Percentiles rank a stretch among this genome's conserved stretches.
These are phyloP conservation scores for Marasmius tenuissimus DNA, from an alignment of 1,284 basidiomycete genomes.

Conservation along the genomic window DNA sequence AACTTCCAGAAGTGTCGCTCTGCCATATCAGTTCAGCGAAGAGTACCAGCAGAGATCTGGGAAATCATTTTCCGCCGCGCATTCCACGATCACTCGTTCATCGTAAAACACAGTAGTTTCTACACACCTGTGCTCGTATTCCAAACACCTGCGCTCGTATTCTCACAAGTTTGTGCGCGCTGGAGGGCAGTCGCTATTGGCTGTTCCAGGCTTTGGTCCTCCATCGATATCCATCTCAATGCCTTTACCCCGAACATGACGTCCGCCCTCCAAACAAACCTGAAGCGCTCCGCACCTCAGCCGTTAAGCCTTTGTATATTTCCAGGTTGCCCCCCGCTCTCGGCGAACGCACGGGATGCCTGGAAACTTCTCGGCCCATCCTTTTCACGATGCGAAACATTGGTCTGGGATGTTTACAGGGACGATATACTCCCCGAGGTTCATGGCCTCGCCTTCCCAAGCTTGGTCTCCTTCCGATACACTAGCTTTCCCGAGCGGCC, in stretches of 20 bases:
- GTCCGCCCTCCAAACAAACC: not conserved
- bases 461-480: not conserved
- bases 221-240: not conserved
- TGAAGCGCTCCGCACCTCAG: not conserved
- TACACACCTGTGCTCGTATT: too few species aligned
- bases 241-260: not conserved
- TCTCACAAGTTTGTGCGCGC: not conserved
- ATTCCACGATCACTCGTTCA: too few species aligned
- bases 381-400: too few species aligned
- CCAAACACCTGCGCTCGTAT: not conserved
- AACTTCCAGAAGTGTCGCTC: conserved; percentile 76
- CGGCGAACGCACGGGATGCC: too few species aligned
- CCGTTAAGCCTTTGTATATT: not conserved
- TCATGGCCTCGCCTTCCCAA: not conserved
- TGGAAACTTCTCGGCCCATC: too few species aligned
- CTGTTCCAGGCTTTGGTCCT: not conserved
- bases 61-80: not conserved
- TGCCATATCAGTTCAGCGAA: not conserved
- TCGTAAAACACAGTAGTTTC: too few species aligned
- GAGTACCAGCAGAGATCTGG: not conserved
- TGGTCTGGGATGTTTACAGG: too few species aligned
- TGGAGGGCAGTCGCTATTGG: not conserved
- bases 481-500: not conserved
- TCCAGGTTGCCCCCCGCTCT: too few species aligned
- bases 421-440: too few species aligned